Evolutionary conservation across 352 stramenopile species (phyloP).

Genomic region (Aphanomyces invadans): DNA sequence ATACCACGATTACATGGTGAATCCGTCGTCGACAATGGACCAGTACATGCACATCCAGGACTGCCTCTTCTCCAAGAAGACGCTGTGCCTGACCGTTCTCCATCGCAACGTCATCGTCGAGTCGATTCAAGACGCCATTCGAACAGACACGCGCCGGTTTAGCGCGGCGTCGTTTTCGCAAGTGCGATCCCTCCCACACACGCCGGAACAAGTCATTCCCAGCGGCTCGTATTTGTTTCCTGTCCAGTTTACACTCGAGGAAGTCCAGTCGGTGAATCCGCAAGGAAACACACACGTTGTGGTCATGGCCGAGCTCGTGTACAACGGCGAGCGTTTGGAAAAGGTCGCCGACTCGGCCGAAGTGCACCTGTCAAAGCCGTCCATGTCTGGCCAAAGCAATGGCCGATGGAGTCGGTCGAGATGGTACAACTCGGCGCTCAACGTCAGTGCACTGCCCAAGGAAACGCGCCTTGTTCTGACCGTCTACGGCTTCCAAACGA

Average conservation of each 20-base stretch:
- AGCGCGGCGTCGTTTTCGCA: background rate
- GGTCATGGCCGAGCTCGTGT: background rate
- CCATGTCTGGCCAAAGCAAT: background rate
- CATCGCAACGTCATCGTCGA: constrained; percentile 34
- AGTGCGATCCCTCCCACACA: background rate
- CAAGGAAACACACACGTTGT: constrained; percentile 3
- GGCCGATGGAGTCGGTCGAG: constrained; percentile 60
- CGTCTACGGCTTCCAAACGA: constrained; percentile 61
- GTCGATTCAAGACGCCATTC: constrained; percentile 22
- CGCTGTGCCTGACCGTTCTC: constrained; percentile 67
- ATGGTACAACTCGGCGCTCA: constrained; percentile 72
- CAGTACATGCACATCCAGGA: constrained; percentile 82
- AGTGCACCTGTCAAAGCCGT: background rate
- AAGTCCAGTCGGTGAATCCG: background rate
- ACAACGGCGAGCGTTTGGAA: background rate
- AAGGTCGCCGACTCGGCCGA: constrained; percentile 1
- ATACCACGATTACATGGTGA: constrained; percentile 79
- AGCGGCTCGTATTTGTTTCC: background rate
- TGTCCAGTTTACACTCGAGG: background rate
- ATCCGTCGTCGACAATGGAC: constrained; percentile 74
- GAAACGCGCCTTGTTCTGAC: constrained; percentile 74
- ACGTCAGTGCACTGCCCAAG: constrained; percentile 53
- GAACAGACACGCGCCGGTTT: background rate
- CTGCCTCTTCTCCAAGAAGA: constrained; percentile 79
- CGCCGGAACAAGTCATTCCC: background rate